Percentiles rank a stretch among this genome's conserved stretches.
Conservation (phyloP, 495 filamentous ascomycete genomes). For the Pseudevernia furfuracea region DNA sequence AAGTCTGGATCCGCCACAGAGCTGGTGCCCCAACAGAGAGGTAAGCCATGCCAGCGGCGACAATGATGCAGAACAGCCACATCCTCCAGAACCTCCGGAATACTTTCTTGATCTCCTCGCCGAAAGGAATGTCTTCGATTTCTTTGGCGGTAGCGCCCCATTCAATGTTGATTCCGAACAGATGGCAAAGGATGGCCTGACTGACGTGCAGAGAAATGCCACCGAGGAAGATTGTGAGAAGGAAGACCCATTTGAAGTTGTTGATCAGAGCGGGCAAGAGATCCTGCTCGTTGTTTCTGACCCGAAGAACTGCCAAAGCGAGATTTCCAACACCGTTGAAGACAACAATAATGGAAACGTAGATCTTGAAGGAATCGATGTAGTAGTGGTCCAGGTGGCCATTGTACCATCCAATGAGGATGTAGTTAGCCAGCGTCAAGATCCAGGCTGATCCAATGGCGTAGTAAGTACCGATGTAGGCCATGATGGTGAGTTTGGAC, state of each 20-base stretch:
- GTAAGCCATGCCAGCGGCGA: slow-evolving; percentile 41
- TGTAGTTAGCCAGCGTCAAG: slow-evolving; percentile 70
- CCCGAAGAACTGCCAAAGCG: slow-evolving; percentile 40
- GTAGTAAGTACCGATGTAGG: slow-evolving; percentile 84
- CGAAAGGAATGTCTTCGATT: slow-evolving; percentile 51
- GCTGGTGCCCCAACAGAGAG: slow-evolving; percentile 38
- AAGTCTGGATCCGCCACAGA: slow-evolving; percentile 48
- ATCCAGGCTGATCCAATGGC: slow-evolving; percentile 74
- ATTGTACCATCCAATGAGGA: slow-evolving; percentile 55
- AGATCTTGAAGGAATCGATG: slow-evolving; percentile 43
- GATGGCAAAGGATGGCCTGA: slow-evolving; percentile 40
- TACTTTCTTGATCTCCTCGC: slow-evolving; percentile 51
- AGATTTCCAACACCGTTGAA: slow-evolving; percentile 42
- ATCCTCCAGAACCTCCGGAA: slow-evolving; percentile 52
- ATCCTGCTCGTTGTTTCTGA: slow-evolving; percentile 35
- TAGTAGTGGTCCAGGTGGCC: slow-evolving; percentile 42
- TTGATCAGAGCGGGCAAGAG: slow-evolving; percentile 29
- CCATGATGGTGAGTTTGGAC: slow-evolving; percentile 71
- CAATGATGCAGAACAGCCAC: slow-evolving; percentile 46
- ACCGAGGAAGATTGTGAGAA: slow-evolving; percentile 42
- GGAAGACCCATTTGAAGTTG: slow-evolving; percentile 42
- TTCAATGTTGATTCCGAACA: slow-evolving; percentile 41
- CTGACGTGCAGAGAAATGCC: slow-evolving; percentile 41
- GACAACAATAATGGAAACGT: slow-evolving; percentile 42
- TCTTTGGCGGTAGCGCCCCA: slow-evolving; percentile 52